Conservation (phyloP, 352 stramenopile species). For the Phytophthora hibernalis region DNA sequence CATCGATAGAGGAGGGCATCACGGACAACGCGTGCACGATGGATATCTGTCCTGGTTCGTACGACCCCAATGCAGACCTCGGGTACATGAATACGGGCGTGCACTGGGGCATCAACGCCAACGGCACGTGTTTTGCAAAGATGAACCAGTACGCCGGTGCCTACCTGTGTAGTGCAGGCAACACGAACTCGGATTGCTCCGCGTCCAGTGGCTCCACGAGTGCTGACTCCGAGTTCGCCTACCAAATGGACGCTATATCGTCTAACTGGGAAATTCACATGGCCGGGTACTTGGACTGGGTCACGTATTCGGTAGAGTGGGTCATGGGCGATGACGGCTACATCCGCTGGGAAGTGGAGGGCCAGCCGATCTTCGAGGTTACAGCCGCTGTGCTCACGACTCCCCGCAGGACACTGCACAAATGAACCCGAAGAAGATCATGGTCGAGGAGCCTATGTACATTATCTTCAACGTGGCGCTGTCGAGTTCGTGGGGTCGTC, state of each 20-base stretch:
- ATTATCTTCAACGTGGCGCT: constrained; percentile 93
- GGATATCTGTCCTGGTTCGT: constrained; percentile 70
- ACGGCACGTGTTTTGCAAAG: constrained; percentile 57
- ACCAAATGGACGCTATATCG: constrained; percentile 93
- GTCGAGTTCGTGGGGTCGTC: constrained; percentile 76
- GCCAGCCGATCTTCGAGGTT: constrained; percentile 89
- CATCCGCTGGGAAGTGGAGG: constrained; percentile 78
- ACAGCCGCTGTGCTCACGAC: constrained; percentile 55
- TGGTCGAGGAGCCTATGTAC: constrained; percentile 93
- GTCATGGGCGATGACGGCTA: constrained; percentile 54
- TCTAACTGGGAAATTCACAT: constrained; percentile 85
- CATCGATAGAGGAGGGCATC: constrained; percentile 48
- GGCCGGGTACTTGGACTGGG: constrained; percentile 80
- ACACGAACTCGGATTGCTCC: constrained; percentile 38
- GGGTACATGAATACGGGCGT: constrained; percentile 44
- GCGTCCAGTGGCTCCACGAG: constrained; percentile 35
- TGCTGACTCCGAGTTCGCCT: constrained; percentile 42
- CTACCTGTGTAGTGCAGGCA: constrained; percentile 58
- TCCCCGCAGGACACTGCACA: constrained; percentile 46
- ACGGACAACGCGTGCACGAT: constrained; percentile 59
- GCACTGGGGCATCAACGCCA: constrained; percentile 55
- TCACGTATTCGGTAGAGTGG: constrained; percentile 65
- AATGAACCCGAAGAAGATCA: constrained; percentile 82
- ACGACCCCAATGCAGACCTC: constrained; percentile 56
- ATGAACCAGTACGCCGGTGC: constrained; percentile 59